These are phyloP conservation scores for Schoenoplectus tabernaemontani DNA, from an alignment of 202 grass and related monocot genomes.

Conservation along the genomic window DNA sequence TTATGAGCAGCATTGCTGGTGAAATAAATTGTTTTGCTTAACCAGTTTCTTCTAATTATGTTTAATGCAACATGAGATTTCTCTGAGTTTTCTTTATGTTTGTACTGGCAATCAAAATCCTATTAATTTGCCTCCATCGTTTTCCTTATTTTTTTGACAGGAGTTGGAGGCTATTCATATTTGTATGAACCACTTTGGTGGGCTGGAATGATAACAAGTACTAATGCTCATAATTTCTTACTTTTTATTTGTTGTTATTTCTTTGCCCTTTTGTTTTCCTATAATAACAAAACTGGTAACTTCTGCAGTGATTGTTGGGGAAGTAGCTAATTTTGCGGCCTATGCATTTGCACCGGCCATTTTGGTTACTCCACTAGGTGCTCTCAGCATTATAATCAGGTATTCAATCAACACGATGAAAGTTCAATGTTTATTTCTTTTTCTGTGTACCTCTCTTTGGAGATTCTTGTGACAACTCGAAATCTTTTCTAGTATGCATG, in stretches of 20 bases:
- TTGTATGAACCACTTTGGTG: slow-evolving; percentile 71
- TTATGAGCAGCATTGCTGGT: background rate
- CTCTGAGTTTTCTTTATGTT: background rate
- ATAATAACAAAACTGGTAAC: background rate
- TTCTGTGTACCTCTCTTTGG: background rate
- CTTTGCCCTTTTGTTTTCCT: background rate
- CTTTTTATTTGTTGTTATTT: background rate
- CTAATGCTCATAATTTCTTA: background rate
- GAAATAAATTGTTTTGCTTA: background rate
- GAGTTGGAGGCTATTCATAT: slow-evolving; percentile 59
- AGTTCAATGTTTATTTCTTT: background rate
- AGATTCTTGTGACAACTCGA: no score
- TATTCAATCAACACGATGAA: background rate
- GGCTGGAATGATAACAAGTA: slow-evolving; percentile 68
- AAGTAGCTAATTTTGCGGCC: slow-evolving; percentile 78
- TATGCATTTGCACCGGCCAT: slow-evolving; percentile 85
- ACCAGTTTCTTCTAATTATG: background rate
- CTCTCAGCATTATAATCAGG: slow-evolving; percentile 89
- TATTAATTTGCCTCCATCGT: background rate
- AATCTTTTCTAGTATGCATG: no score
- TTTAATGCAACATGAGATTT: background rate
- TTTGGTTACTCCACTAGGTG: slow-evolving; percentile 90
- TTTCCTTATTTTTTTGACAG: slow-evolving; percentile 20
- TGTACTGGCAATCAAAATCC: background rate
- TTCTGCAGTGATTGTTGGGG: slow-evolving; percentile 71